Evolutionary conservation across 108 stramenopile species (phyloP).

Genomic region (Nannochloropsis gaditana): DNA sequence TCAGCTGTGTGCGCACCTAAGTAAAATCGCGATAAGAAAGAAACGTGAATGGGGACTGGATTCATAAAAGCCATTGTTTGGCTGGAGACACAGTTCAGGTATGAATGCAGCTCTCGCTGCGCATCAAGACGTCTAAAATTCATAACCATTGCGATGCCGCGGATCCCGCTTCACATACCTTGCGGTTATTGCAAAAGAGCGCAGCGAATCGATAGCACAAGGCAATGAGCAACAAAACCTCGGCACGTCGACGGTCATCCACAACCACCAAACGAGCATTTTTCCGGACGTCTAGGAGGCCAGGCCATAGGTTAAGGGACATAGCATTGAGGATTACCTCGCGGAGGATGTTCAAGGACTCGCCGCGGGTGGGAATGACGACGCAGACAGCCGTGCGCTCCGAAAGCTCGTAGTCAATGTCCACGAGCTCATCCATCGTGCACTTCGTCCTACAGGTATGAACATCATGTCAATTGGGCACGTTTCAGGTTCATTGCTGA

Average conservation of each 20-base stretch:
- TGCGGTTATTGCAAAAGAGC: neutral
- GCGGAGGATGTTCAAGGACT: neutral
- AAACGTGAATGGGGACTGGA: too few relatives aligned
- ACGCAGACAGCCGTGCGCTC: constrained; percentile 1
- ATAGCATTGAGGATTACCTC: neutral
- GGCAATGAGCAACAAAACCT: neutral
- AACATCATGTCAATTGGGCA: too few relatives aligned
- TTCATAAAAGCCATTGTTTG: too few relatives aligned
- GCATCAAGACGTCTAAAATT: too few relatives aligned
- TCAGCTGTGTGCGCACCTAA: neutral
- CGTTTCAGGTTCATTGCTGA: too few relatives aligned
- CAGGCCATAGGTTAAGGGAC: neutral
- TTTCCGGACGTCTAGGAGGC: neutral
- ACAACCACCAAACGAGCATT: neutral
- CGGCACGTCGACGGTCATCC: neutral
- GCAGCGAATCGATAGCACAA: constrained; percentile 2
- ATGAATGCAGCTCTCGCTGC: too few relatives aligned
- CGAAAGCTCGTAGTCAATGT: neutral
- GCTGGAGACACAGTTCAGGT: too few relatives aligned
- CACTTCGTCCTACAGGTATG: neutral
- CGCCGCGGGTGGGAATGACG: neutral
- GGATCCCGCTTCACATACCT: neutral
- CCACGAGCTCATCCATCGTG: neutral
- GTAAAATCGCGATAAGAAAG: neutral
- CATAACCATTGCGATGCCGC: neutral